Conservation (phyloP, 495 filamentous ascomycete species). For the Physcia stellaris region DNA sequence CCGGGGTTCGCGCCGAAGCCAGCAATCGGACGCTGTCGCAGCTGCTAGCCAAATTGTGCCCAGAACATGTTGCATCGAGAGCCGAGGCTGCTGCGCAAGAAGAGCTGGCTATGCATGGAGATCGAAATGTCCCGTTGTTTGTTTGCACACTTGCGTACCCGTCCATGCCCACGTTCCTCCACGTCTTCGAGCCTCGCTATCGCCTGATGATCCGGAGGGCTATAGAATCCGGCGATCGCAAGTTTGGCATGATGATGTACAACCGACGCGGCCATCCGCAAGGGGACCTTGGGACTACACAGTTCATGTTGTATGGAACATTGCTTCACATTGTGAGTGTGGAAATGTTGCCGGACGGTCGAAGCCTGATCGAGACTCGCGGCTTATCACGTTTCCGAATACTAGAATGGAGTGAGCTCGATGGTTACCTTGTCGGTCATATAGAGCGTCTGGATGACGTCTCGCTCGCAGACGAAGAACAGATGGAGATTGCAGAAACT, state of each 20-base stretch:
- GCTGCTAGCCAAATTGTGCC: slow-evolving; percentile 50
- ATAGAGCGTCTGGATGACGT: slow-evolving; percentile 68
- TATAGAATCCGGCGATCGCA: slow-evolving; percentile 49
- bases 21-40: slow-evolving; percentile 47
- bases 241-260: slow-evolving; percentile 75
- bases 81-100: slow-evolving; percentile 39
- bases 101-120: slow-evolving; percentile 30
- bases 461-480: slow-evolving; percentile 67
- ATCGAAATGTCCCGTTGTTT: slow-evolving; percentile 58
- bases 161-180: slow-evolving; percentile 67
- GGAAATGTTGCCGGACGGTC: slow-evolving; percentile 63
- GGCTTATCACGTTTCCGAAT: slow-evolving; percentile 67
- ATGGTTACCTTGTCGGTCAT: slow-evolving; percentile 65
- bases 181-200: slow-evolving; percentile 87
- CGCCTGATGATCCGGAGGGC: slow-evolving; percentile 75
- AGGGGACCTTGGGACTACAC: slow-evolving; percentile 39
- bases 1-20: slow-evolving; percentile 36
- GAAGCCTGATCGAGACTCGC: slow-evolving; percentile 63
- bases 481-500: slow-evolving; percentile 47
- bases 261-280: slow-evolving; percentile 42
- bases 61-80: slow-evolving; percentile 46
- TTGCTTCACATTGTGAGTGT: slow-evolving; percentile 58
- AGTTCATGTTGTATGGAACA: slow-evolving; percentile 66
- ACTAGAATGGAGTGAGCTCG: slow-evolving; percentile 42
- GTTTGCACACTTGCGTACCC: slow-evolving; percentile 73